Evolutionary conservation across 2,329 filamentous ascomycete genomes (phyloP).

Genomic region (Stemphylium lycopersici): DNA sequence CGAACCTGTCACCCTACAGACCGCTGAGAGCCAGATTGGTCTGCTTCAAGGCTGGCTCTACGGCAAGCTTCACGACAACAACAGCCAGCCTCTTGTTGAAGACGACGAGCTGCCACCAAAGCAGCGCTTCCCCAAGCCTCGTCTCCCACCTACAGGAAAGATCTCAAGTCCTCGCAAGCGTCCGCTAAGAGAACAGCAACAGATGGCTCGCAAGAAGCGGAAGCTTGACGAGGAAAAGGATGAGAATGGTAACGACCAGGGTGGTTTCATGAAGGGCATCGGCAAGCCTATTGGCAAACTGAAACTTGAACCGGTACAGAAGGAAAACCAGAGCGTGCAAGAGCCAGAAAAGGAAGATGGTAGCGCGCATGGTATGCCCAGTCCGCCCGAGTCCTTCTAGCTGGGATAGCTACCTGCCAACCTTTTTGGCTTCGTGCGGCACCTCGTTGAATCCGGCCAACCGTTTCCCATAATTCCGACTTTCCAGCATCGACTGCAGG

Average conservation of each 20-base stretch:
- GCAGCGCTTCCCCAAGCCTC: slow-evolving; percentile 71
- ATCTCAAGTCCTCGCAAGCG: slow-evolving; percentile 85
- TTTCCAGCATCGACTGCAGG: slow-evolving; percentile 1
- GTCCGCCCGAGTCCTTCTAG: slow-evolving; percentile 72
- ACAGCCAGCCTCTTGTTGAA: slow-evolving; percentile 82
- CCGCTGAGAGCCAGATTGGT: slow-evolving; percentile 79
- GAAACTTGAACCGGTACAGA: slow-evolving; percentile 55
- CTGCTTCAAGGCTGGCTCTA: slow-evolving; percentile 92
- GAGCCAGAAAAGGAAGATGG: slow-evolving; percentile 72
- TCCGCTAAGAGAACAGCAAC: slow-evolving; percentile 80
- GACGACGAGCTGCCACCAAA: slow-evolving; percentile 95
- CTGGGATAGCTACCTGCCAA: neutral
- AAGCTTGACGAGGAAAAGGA: slow-evolving; percentile 62
- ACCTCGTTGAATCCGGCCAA: neutral
- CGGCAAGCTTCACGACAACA: slow-evolving; percentile 82
- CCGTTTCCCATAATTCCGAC: slow-evolving; percentile 3
- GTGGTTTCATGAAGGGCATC: slow-evolving; percentile 39
- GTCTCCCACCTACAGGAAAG: slow-evolving; percentile 77
- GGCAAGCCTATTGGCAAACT: slow-evolving; percentile 64
- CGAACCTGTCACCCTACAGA: slow-evolving; percentile 79
- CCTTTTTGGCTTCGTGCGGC: neutral
- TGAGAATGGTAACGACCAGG: slow-evolving; percentile 38
- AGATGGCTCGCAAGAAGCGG: slow-evolving; percentile 86
- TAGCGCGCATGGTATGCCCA: slow-evolving; percentile 75
- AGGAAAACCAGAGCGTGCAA: slow-evolving; percentile 67